A percentile compares a stretch with the other conserved stretches of the same genome.
Evolutionary conservation across 179 eudicot genomes (phyloP).

Genomic region (Vitellaria paradoxa): DNA sequence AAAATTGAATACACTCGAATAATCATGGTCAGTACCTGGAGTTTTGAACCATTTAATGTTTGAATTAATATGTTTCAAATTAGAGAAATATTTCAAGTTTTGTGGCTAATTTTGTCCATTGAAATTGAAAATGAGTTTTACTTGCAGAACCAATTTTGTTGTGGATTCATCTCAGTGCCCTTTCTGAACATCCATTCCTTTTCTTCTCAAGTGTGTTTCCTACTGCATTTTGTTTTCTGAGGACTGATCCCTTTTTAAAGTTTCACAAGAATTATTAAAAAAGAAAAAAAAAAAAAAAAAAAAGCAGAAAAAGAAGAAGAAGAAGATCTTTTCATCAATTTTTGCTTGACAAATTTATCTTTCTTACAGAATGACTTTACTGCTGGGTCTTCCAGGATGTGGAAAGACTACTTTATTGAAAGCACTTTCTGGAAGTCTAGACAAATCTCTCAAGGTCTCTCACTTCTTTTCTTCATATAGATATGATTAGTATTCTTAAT

Average conservation of each 20-base stretch:
- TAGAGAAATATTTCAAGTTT: background rate
- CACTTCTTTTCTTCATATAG: background rate
- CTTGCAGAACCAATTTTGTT: background rate
- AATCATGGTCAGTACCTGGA: background rate
- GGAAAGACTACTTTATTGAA: slow-evolving; percentile 78
- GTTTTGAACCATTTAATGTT: background rate
- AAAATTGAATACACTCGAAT: background rate
- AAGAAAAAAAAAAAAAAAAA: too few species aligned
- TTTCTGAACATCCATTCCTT: background rate
- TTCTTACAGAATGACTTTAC: slow-evolving; percentile 62
- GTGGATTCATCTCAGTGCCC: background rate
- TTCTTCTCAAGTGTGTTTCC: background rate
- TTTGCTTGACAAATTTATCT: background rate
- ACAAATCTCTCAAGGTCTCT: slow-evolving; percentile 65
- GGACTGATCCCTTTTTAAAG: background rate
- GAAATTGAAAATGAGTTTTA: background rate
- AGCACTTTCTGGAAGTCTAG: slow-evolving; percentile 80
- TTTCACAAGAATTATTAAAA: background rate
- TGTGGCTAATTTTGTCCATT: background rate
- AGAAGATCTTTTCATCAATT: too few species aligned
- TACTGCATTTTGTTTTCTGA: background rate
- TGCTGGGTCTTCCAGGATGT: slow-evolving; percentile 97
- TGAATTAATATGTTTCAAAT: background rate
- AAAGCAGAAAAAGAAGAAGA: too few species aligned
- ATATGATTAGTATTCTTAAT: slow-evolving; percentile 8